Base-by-base conservation (phyloP, 2,329 filamentous ascomycete genomes). In the Mariannaea elegans region DNA sequence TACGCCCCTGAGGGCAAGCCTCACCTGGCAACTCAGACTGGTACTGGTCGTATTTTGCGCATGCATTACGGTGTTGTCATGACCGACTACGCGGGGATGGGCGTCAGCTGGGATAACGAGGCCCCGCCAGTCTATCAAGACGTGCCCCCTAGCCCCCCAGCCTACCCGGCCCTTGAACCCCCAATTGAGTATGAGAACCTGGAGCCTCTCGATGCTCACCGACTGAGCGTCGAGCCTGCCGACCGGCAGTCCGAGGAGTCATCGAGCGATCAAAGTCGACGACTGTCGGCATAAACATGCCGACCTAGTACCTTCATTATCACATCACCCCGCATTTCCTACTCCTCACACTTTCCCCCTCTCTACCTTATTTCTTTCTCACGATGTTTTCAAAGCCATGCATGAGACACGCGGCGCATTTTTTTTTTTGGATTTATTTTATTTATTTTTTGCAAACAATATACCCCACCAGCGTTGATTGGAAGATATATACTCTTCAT, bases 91-190 rank as follows among this genome's bases (percentile, higher is more conserved):
- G 86, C 87, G 18, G 94, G 94, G 16, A 85, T 97, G 73, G 94
- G 94, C 49, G 94, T 99, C 70, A 92, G 91, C 68, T 99, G 95
- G 94, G 94, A 98, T 69, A 94, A 97, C 77, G 94, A 99, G 80
- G 89, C 92, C 72, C 94, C 94, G 12, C 94, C 94, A 1, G 87
- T 96, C 67, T 99, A 99, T 78, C 90, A 95, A 76, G 93, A 98
- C 73, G 93, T 98, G 39, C 94, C 94, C 1, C 89, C 88, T 2
- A 93, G 90, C 70, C 94, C 94, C 47, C 94, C 94, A 0, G 84
- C 82, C 6, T 94, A 94, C 76, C 80, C 73, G 24, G 56, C 64
- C 13, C 62, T 66, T 6, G 73, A 77, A 59, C 73, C 76, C 14
- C 75, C 75, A 2, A 63, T 76, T 38, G 73, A 76, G 57, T 80